Evolutionary conservation across 495 filamentous ascomycete genomes (phyloP), one percentile per base, ranked within the genome.

Genomic region (Glonium stellatum): DNA sequence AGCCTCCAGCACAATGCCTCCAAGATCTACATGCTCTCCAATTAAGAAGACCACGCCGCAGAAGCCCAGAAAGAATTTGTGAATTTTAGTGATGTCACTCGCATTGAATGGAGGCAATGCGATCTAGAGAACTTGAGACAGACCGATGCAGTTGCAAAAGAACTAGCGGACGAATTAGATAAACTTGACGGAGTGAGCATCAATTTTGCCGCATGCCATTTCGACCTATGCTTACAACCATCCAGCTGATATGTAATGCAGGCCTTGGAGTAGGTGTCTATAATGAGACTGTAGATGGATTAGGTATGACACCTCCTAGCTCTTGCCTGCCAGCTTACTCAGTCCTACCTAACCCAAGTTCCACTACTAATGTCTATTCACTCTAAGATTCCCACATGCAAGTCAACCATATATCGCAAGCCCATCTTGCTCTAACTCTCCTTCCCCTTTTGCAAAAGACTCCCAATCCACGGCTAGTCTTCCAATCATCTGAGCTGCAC

Each of bases 401-500:
- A 57, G 68, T 73, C 57, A 73, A 71, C 60, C 62, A 68, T 49
- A 54, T 73, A 34, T 39, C 66, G 27, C 71, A 73, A 57, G 61
- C 67, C 56, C 71, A 71, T 50, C 70, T 72, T 4, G 56, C 62
- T 8, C 58, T 72, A 51, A 63, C 49, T 1, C 62, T 73, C 15
- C 65, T 73, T 11, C 70, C 68, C 5, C 11, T 67, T 21, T 59
- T 73, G n/a, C 11, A 54, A 58, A 64, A 65, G 36, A 72, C 69
- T 3, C 58, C 57, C 23, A 57, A 70, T 58, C 66, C 63, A n/a
- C 67, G 69, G 15, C 71, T 83, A 1, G 78, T 82, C 42, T 70
- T 79, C 51, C 76, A 80, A 61, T 79, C 82, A 11, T n/a, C n/a
- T n/a, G 79, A 82, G 58, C 69, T 82, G 25, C 83, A 85, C 62